These are phyloP conservation scores for Spathaspora jeffriesii DNA, from an alignment of 1,139 yeast species.

Conservation along the genomic window DNA sequence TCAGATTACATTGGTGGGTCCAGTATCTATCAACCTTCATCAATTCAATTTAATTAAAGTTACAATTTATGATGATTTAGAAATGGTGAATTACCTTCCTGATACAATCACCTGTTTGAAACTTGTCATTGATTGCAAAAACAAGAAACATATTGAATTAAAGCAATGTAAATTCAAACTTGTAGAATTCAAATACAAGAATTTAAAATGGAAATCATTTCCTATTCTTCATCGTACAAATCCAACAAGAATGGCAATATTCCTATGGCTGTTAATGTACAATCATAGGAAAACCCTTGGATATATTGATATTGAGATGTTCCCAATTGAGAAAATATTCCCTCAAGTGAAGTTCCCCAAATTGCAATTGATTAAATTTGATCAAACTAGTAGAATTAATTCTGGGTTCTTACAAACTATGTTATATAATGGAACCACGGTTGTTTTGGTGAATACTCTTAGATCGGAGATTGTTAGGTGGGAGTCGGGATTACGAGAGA, in stretches of 20 bases:
- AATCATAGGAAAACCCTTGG: conserved; percentile 4
- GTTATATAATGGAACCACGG: not conserved
- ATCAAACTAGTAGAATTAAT: conserved; percentile 9
- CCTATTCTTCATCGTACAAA: not conserved
- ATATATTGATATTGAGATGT: conserved; percentile 8
- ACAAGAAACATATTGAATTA: not conserved
- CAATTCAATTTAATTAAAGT: not conserved
- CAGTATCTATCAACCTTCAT: not conserved
- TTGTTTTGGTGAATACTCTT: conserved; percentile 1
- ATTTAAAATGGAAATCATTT: not conserved
- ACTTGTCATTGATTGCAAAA: not conserved
- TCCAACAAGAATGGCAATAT: conserved; percentile 2
- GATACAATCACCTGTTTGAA: conserved; percentile 8
- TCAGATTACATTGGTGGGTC: not conserved
- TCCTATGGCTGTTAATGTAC: conserved; percentile 3
- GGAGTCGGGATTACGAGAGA: no score
- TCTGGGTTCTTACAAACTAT: conserved; percentile 2
- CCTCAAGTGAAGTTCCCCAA: conserved; percentile 2
- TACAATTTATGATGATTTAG: not conserved
- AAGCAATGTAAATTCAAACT: not conserved
- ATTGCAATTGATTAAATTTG: conserved; percentile 8
- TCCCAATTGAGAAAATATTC: conserved; percentile 7
- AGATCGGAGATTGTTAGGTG: conserved; percentile 4
- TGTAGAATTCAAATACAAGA: not conserved
- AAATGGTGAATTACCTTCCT: conserved; percentile 7